Percentiles rank a stretch among this genome's conserved stretches.
Evolutionary conservation across 2,329 filamentous ascomycete genomes (phyloP).

Genomic region (Colletotrichum incanum): DNA sequence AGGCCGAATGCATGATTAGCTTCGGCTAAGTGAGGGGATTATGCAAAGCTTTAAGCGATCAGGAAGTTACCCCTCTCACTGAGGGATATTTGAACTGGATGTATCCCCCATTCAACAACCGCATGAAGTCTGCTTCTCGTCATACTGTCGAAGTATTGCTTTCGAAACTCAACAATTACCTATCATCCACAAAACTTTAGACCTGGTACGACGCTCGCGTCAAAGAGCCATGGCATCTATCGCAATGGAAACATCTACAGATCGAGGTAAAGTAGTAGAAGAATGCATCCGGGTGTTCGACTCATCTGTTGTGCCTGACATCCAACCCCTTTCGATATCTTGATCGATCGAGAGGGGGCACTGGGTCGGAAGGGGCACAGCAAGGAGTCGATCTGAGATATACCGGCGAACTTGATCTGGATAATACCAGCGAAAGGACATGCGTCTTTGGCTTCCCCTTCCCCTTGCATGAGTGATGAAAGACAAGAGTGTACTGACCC

Average conservation of each 20-base stretch:
- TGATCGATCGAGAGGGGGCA: conserved; percentile 31
- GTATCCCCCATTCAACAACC: rapidly evolving
- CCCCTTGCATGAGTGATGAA: conserved; percentile 46
- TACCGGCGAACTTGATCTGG: conserved; percentile 90
- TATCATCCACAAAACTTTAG: not conserved
- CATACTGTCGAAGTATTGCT: too few relatives aligned
- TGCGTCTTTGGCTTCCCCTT: conserved; percentile 75
- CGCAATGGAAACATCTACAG: conserved; percentile 54
- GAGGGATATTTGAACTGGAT: conserved; percentile 12
- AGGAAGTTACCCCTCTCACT: conserved; percentile 21
- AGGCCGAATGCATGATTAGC: conserved; percentile 35
- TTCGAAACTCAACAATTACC: not conserved
- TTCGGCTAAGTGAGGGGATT: conserved; percentile 36
- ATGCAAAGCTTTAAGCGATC: conserved; percentile 5
- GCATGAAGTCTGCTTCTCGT: not conserved
- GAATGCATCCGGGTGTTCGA: conserved; percentile 64
- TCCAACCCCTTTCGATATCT: conserved; percentile 36
- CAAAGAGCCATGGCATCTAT: conserved; percentile 48
- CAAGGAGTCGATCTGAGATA: conserved; percentile 75
- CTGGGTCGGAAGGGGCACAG: conserved; percentile 38
- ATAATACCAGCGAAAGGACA: conserved; percentile 91
- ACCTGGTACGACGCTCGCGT: conserved; percentile 39
- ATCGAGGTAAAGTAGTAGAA: conserved; percentile 64
- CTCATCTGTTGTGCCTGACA: conserved; percentile 42
- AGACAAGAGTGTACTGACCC: conserved; percentile 62